A percentile compares a stretch with the other conserved stretches of the same genome.
Evolutionary conservation across 2,329 filamentous ascomycete species (phyloP).

Genomic region (Chlorencoelia australis): DNA sequence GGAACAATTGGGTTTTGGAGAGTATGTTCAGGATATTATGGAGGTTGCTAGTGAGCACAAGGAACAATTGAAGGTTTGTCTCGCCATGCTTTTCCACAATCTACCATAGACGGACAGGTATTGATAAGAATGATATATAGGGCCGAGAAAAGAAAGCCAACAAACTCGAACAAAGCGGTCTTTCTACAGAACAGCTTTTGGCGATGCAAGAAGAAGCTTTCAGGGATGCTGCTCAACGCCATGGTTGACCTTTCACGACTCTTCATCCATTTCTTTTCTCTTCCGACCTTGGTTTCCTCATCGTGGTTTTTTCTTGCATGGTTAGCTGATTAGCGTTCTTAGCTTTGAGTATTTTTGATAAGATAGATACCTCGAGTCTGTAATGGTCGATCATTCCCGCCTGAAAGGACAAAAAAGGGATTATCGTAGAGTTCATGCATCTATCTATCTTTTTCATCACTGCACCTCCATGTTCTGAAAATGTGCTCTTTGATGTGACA

Average conservation of each 20-base stretch:
- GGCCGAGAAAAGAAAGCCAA: slow-evolving; percentile 93
- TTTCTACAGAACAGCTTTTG: slow-evolving; percentile 83
- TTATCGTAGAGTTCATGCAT: too few species aligned
- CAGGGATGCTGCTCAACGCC: slow-evolving; percentile 48
- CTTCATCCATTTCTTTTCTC: background rate
- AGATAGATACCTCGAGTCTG: too few species aligned
- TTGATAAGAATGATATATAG: slow-evolving; percentile 33
- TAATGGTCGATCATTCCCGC: too few species aligned
- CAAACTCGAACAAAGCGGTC: slow-evolving; percentile 89
- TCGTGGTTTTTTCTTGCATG: slow-evolving; percentile 3
- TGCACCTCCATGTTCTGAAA: too few species aligned
- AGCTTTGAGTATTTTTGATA: too few species aligned
- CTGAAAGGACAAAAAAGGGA: too few species aligned
- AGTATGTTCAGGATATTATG: slow-evolving; percentile 81
- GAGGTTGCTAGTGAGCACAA: slow-evolving; percentile 87
- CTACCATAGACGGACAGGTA: background rate
- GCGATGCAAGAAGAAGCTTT: slow-evolving; percentile 88
- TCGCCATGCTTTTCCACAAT: background rate
- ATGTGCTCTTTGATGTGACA: too few species aligned
- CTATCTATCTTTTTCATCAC: too few species aligned
- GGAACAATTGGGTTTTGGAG: slow-evolving; percentile 81
- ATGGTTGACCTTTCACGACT: slow-evolving; percentile 15
- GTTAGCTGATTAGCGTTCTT: slow-evolving; percentile 2
- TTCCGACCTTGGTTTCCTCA: background rate
- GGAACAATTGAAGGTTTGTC: slow-evolving; percentile 74